phyloP scores from a whole-genome alignment of 495 filamentous ascomycete species.

The Aspergillus ostianus region DNA sequence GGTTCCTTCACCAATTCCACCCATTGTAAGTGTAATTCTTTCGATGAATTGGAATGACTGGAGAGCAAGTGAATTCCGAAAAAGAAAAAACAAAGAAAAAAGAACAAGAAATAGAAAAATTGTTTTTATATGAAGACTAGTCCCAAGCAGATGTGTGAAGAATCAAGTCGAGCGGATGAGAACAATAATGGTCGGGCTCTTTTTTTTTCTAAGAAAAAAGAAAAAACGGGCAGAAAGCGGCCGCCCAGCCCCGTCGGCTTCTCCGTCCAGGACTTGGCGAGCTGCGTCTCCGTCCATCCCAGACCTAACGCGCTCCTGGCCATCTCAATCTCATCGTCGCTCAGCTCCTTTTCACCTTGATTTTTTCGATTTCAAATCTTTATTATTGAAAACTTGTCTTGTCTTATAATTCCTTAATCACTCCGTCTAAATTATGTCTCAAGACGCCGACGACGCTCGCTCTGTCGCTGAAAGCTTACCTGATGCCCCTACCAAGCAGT shows the following conservation, averaged over 20 bases:
- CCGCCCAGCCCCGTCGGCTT: constrained; percentile 20
- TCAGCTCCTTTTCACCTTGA: neutral
- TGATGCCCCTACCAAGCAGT: constrained; percentile 39
- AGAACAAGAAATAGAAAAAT: too few relatives aligned
- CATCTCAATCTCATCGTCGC: neutral
- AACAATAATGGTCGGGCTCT: neutral
- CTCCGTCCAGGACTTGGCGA: constrained; percentile 5
- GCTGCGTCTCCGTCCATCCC: constrained; percentile 12
- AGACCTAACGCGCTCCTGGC: neutral
- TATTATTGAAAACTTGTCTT: neutral
- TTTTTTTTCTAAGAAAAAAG: constrained; percentile 19
- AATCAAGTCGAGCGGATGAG: constrained; percentile 5
- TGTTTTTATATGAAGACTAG: neutral
- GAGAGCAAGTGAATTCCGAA: neutral
- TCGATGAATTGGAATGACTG: neutral
- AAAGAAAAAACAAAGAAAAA: neutral
- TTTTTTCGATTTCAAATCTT: neutral
- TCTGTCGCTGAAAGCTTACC: constrained; percentile 31
- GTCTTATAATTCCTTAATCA: neutral
- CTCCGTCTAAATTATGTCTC: constrained; percentile 28
- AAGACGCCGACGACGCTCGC: constrained; percentile 26
- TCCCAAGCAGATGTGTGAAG: neutral
- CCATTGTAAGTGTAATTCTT: constrained; percentile 24
- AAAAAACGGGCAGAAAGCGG: constrained; percentile 29
- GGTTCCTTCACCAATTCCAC: constrained; percentile 28